A percentile compares a stretch with the other conserved stretches of the same genome.
These are phyloP conservation scores for Leccinum subspadiceum DNA, from an alignment of 1,284 basidiomycete species.

Conservation along the genomic window DNA sequence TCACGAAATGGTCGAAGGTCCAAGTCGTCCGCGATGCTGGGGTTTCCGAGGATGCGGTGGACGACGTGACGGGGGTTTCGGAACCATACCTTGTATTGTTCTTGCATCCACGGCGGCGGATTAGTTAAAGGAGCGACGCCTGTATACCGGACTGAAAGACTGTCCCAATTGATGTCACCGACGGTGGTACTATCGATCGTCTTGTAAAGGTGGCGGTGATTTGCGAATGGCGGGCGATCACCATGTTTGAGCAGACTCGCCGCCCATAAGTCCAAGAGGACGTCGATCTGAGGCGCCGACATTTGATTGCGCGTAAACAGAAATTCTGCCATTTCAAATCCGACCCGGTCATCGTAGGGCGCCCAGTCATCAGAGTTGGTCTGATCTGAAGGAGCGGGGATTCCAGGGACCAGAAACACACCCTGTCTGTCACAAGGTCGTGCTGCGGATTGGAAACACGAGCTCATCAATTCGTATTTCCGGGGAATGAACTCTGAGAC, in stretches of 20 bases:
- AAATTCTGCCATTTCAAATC: background rate
- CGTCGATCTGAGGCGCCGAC: background rate
- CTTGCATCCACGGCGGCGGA: background rate
- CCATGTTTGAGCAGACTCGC: background rate
- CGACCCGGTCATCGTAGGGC: background rate
- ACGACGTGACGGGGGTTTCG: background rate
- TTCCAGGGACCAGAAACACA: background rate
- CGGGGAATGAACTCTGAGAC: too few relatives aligned
- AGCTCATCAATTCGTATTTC: background rate
- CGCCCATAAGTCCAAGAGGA: background rate
- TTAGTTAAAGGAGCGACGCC: background rate
- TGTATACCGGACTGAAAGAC: background rate
- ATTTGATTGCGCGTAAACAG: background rate
- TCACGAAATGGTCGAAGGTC: conserved; percentile 30
- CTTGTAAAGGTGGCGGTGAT: background rate
- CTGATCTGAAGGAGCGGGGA: background rate
- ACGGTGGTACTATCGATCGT: background rate
- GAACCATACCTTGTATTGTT: background rate
- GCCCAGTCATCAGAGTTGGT: background rate
- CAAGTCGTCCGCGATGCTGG: conserved; percentile 26
- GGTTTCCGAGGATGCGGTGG: conserved; percentile 24
- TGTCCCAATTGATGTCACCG: background rate
- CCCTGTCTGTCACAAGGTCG: background rate
- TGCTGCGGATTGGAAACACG: background rate
- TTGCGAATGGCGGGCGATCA: background rate